These are phyloP conservation scores for Amanita thiersii DNA, from an alignment of 768 basidiomycete species.

Conservation along the genomic window DNA sequence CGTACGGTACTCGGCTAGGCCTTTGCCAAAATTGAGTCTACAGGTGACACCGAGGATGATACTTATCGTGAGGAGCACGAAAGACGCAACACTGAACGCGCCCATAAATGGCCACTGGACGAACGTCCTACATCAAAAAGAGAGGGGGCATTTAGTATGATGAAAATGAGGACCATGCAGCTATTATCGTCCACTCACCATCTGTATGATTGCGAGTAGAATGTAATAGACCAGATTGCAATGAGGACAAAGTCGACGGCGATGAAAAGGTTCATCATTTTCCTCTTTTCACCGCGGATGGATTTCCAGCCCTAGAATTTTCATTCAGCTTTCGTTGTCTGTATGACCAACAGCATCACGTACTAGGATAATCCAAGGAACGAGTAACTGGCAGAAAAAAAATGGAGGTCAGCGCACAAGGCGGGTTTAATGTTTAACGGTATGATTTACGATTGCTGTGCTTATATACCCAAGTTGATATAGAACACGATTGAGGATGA, in stretches of 20 bases:
- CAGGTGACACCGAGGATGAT: conserved; percentile 40
- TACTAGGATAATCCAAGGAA: conserved; percentile 49
- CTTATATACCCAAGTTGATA: conserved; percentile 33
- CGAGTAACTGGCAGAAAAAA: conserved; percentile 25
- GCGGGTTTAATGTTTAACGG: conserved; percentile 12
- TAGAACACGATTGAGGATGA: too few species aligned
- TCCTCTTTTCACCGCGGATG: conserved; percentile 36
- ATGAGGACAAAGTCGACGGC: conserved; percentile 28
- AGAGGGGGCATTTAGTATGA: conserved; percentile 9
- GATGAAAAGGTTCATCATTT: conserved; percentile 35
- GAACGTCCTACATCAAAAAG: conserved; percentile 36
- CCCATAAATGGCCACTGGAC: conserved; percentile 42
- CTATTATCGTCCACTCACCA: too few species aligned
- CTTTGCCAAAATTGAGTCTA: conserved; percentile 44
- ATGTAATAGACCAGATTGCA: conserved; percentile 33
- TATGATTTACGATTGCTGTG: conserved; percentile 36
- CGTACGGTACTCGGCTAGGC: conserved; percentile 49
- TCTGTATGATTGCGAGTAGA: conserved; percentile 35
- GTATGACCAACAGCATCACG: conserved; percentile 3
- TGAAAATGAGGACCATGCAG: conserved; percentile 8
- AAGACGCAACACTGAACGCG: conserved; percentile 34
- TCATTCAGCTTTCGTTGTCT: not conserved
- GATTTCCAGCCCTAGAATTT: conserved; percentile 43
- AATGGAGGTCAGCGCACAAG: conserved; percentile 2
- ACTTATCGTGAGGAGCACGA: conserved; percentile 32